phyloP scores from a whole-genome alignment of 257 asterid genomes.

The Sherardia arvensis region DNA sequence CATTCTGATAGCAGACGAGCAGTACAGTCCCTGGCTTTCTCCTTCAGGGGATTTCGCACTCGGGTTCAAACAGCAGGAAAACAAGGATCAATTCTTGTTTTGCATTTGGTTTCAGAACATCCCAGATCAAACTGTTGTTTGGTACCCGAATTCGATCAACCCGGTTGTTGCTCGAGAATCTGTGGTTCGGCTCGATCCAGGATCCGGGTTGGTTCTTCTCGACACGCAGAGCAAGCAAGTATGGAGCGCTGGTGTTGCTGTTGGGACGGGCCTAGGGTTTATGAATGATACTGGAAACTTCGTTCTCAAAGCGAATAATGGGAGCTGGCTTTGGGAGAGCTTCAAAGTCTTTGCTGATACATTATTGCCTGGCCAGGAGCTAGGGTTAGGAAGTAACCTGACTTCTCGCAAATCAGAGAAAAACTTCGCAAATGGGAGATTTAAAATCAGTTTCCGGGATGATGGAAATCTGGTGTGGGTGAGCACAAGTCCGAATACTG shows the following conservation, averaged over 20 bases:
- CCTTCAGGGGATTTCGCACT: constrained; percentile 49
- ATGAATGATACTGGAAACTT: constrained; percentile 57
- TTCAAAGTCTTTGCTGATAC: constrained; percentile 31
- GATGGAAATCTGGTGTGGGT: constrained; percentile 19
- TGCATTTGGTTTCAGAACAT: constrained; percentile 48
- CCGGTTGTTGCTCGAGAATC: constrained; percentile 39
- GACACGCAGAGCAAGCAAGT: constrained; percentile 23
- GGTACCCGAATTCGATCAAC: constrained; percentile 26
- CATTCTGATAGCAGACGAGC: constrained; percentile 23
- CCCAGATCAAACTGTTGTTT: constrained; percentile 36
- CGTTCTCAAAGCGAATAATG: constrained; percentile 17
- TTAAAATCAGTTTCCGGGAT: constrained; percentile 16
- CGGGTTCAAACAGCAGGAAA: constrained; percentile 35
- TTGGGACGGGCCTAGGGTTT: constrained; percentile 20
- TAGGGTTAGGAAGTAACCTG: constrained; percentile 9
- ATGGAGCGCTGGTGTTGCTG: constrained; percentile 6
- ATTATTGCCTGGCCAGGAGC: constrained; percentile 21
- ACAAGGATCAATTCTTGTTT: constrained; percentile 26
- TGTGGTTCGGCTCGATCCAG: constrained; percentile 19
- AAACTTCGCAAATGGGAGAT: constrained; percentile 39
- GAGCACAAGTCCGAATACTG: constrained; percentile 19
- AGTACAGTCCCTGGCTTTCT: constrained; percentile 43
- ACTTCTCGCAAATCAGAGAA: constrained; percentile 11
- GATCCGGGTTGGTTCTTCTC: constrained; percentile 27
- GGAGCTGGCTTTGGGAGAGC: constrained; percentile 41